phyloP scores from a whole-genome alignment of 306 rosid species.

The Gynostemma pentaphyllum region DNA sequence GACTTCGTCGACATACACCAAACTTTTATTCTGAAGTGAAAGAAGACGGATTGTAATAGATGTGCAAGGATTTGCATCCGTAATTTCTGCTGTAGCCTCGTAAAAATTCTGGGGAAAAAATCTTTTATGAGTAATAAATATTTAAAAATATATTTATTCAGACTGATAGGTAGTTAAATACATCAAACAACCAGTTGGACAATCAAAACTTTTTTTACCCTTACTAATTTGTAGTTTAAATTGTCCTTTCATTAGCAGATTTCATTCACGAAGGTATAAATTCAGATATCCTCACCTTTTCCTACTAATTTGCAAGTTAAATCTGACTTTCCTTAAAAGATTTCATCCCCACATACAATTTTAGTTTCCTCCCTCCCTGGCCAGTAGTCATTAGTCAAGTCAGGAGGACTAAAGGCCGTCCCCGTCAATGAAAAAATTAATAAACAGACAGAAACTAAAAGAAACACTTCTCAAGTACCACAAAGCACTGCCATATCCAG shows the following conservation, averaged over 20 bases:
- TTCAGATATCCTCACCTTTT: too few species aligned
- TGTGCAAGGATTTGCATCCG: slow-evolving; percentile 59
- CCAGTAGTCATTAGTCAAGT: not conserved
- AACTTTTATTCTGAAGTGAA: slow-evolving; percentile 61
- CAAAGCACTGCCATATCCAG: not conserved
- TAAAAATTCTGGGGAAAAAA: slow-evolving; percentile 41
- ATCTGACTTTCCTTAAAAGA: not conserved
- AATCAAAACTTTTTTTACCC: not conserved
- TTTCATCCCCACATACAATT: not conserved
- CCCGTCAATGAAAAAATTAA: not conserved
- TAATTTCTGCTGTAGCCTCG: slow-evolving; percentile 88
- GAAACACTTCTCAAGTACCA: not conserved
- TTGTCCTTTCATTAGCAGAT: not conserved
- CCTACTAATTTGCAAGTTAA: not conserved
- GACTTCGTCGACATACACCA: slow-evolving; percentile 59
- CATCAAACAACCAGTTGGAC: not conserved
- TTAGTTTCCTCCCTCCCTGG: not conserved
- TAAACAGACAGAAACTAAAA: not conserved
- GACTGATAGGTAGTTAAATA: not conserved
- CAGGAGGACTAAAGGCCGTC: not conserved
- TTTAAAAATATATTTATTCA: not conserved
- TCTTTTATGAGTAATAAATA: not conserved
- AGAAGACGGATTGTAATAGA: slow-evolving; percentile 73
- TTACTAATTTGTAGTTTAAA: not conserved
- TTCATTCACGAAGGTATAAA: not conserved